Base-by-base conservation (phyloP, 176 grass and related monocot genomes). In the Eragrostis curvula region DNA sequence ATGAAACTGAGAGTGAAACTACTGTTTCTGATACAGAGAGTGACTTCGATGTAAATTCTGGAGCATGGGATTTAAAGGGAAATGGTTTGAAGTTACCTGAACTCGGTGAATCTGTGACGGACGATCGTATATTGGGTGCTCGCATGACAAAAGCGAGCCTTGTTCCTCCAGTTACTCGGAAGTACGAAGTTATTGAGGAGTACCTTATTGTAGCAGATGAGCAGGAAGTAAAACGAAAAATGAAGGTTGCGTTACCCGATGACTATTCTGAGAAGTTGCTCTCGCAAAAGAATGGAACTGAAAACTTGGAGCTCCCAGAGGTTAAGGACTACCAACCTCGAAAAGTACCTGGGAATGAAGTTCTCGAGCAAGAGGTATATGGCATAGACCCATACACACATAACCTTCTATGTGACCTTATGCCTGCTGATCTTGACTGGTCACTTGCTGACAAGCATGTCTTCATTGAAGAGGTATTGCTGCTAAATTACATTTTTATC, bases 301-400 rank as follows among this genome's bases (percentile, higher is more conserved):
- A 93, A 85, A 94, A 98, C 67, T 68, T 91, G 86, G 89, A 99
- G 65, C 89, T 99, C 80, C 96, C 96, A 70, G 96, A 99, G 85
- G 96, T 99, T 67, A 99, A 99, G 93, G 89, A 99, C 62, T 99
- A 96, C 85, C 94, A 93, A 85, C 91, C 91, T 52, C 91, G 96
- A 68, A 99, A 99, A 85, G 77, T 83, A 52, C 88, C 92, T 56
- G 96, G 89, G 32, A 57, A 87, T 84, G 93, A 99, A 89, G 82
- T 99, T 56, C 73, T 99, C 47, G 96, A 99, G 86, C 96, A 99
- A 91, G 96, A 99, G 87, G 96, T 99, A 65, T 99, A 99, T 81
- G 96, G 96, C 76, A 94, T 99, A 70, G 96, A 99, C 89, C 96
- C 96, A 81, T 99, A 99, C 56, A 99, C 96, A 27, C 96, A 99